phyloP scores from a whole-genome alignment of 768 basidiomycete genomes.

The Amyloporia xantha region DNA sequence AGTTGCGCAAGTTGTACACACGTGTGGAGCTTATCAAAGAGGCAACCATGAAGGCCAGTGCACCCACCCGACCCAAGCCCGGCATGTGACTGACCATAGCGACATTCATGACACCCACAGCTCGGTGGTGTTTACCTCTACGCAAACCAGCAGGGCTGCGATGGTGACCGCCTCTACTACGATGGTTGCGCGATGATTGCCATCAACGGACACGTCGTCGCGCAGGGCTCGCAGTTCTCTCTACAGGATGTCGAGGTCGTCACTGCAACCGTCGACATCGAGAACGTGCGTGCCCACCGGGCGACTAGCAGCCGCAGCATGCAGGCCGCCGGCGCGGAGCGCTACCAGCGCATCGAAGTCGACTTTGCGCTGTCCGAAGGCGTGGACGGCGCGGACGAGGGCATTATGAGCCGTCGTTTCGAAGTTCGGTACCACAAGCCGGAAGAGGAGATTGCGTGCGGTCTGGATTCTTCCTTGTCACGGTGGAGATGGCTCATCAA shows the following conservation, averaged over 20 bases:
- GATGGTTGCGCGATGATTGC: conserved; percentile 97
- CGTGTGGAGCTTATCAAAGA: conserved; percentile 95
- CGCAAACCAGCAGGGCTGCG: conserved; percentile 98
- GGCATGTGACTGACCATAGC: too few species aligned
- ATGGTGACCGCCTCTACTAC: conserved; percentile 96
- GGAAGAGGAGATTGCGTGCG: conserved; percentile 97
- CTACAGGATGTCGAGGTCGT: conserved; percentile 94
- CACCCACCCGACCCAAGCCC: too few species aligned
- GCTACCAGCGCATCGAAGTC: conserved; percentile 79
- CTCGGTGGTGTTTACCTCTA: conserved; percentile 96
- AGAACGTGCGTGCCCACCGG: conserved; percentile 89
- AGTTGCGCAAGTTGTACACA: conserved; percentile 89
- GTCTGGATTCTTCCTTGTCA: conserved; percentile 9
- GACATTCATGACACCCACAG: conserved; percentile 32
- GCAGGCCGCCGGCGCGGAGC: conserved; percentile 74
- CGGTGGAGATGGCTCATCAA: background rate
- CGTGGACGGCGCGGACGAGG: conserved; percentile 35
- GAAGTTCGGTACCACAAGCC: conserved; percentile 75
- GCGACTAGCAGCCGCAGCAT: conserved; percentile 78
- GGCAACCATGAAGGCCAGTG: conserved; percentile 76
- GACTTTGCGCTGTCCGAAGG: conserved; percentile 75
- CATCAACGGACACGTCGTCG: conserved; percentile 85
- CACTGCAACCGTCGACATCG: conserved; percentile 93
- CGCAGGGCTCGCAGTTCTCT: conserved; percentile 97
- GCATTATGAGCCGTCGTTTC: conserved; percentile 20